Base-by-base conservation (phyloP, 1,139 yeast species). In the Pichia sp. region DNA sequence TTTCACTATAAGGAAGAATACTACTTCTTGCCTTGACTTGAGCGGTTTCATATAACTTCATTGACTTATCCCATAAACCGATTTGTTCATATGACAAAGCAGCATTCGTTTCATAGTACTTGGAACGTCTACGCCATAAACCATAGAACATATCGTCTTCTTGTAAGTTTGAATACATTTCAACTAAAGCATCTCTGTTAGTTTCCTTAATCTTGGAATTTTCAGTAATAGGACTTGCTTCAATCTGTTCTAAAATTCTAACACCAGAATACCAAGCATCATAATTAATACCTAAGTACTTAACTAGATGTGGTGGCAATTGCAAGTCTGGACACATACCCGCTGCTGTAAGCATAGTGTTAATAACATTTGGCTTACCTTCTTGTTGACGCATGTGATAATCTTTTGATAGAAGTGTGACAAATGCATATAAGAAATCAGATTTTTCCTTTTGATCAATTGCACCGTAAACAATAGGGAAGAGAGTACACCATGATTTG, bases 111-210 rank as follows among this genome's bases (percentile, higher is more conserved):
- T 93, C 97, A 4, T 86, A 77, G 60, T 91, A 94, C 65, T 90
- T 91, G 8, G 98, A 96, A 50, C 97, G 77, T 64, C 97, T 77
- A 67, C 98, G 81, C 99, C 99, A 94, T 53, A 90, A 73, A 4
- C 99, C 99, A 63, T 94, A 93, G 62, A 93, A 94, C 93, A 91
- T 87, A 60, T 94, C 99, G 49, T 88, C 95, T 62, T 94, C 99
- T 59, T 89, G 94, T 50, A 94, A 69, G 3, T 86, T 81, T 3
- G 97, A 86, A 61, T 91, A 93, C 65, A 91, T 71, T 66, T 93
- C 97, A 24, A 91, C 81, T 46, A 93, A 69, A 0, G 99, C 97
- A 69, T 94, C 99, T 55, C 86, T 83, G 41, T 90, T 89, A 8
- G 90, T 84, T 53, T 91, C 98, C 32, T 84, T 76, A 9, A 93